phyloP scores from a whole-genome alignment of 2,329 filamentous ascomycete genomes.

The Calonectria ilicicola region DNA sequence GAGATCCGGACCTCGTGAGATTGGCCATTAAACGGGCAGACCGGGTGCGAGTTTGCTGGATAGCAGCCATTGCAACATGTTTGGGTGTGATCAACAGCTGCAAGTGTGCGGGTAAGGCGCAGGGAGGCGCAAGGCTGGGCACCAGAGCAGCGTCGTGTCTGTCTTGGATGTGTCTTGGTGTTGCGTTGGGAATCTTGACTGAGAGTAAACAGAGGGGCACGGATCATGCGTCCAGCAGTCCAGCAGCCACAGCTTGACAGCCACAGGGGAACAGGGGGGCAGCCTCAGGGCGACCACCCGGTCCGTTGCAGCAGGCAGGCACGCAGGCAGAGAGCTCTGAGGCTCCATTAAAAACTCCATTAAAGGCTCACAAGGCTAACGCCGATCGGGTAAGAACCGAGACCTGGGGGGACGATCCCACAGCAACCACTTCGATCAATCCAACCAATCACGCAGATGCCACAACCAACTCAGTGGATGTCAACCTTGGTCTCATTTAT shows the following conservation, averaged over 20 bases:
- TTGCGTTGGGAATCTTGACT: conserved; percentile 4
- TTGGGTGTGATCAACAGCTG: conserved; percentile 7
- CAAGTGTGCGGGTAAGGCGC: background rate
- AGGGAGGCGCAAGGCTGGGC: background rate
- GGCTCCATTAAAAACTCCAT: background rate
- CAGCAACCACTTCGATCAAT: background rate
- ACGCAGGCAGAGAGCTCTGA: background rate
- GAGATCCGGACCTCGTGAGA: conserved; percentile 33
- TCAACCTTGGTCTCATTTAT: background rate
- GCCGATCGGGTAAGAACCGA: background rate
- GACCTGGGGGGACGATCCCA: background rate
- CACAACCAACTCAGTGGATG: background rate
- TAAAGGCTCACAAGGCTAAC: background rate
- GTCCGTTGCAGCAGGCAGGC: background rate
- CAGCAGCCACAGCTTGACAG: background rate
- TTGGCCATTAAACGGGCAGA: conserved; percentile 43
- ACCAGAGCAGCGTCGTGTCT: conserved; percentile 6
- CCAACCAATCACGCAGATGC: background rate
- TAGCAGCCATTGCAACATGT: conserved; percentile 41
- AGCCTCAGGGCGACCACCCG: background rate
- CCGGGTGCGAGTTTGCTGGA: conserved; percentile 40
- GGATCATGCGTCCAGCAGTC: background rate
- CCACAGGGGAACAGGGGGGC: background rate
- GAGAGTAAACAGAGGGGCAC: conserved; percentile 12
- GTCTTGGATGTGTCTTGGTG: background rate